phyloP scores from a whole-genome alignment of 768 basidiomycete species.

The Kwoniella heveanensis region DNA sequence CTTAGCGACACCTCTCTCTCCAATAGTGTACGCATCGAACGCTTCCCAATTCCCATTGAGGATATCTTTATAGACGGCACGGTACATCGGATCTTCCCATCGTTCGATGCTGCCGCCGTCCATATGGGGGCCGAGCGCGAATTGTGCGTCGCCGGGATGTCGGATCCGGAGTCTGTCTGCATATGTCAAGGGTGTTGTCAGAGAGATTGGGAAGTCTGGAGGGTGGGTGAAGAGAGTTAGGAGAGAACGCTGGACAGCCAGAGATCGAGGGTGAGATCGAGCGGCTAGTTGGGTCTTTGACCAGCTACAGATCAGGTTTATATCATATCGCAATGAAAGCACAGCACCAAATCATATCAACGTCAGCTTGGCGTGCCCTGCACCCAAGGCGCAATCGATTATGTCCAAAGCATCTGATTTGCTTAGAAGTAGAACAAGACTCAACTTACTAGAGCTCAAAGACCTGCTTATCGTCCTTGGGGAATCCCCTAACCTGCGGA shows the following conservation, averaged over 20 bases:
- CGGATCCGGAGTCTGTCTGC: conserved; percentile 76
- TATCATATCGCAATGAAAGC: not conserved
- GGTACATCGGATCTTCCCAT: conserved; percentile 51
- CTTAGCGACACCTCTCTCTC: conserved; percentile 18
- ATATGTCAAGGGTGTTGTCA: conserved; percentile 70
- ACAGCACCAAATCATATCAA: not conserved
- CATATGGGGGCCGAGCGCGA: conserved; percentile 68
- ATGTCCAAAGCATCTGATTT: no score
- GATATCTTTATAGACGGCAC: conserved; percentile 64
- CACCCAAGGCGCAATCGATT: no score
- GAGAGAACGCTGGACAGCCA: conserved; percentile 65
- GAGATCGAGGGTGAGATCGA: conserved; percentile 66
- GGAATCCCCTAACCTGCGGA: conserved; percentile 60
- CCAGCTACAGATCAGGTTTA: conserved; percentile 61
- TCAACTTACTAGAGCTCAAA: conserved; percentile 68
- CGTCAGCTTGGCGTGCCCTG: no score
- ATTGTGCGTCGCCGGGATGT: conserved; percentile 68
- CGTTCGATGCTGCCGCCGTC: conserved; percentile 76
- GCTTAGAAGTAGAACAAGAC: no score
- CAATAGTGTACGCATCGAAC: conserved; percentile 44
- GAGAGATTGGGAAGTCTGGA: conserved; percentile 57
- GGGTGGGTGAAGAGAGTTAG: conserved; percentile 64
- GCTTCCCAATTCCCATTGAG: conserved; percentile 45
- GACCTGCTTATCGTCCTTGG: conserved; percentile 68
- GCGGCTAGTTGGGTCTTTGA: conserved; percentile 67